Base-by-base conservation (phyloP, 2,329 filamentous ascomycete genomes). In the Rosellinia necatrix region DNA sequence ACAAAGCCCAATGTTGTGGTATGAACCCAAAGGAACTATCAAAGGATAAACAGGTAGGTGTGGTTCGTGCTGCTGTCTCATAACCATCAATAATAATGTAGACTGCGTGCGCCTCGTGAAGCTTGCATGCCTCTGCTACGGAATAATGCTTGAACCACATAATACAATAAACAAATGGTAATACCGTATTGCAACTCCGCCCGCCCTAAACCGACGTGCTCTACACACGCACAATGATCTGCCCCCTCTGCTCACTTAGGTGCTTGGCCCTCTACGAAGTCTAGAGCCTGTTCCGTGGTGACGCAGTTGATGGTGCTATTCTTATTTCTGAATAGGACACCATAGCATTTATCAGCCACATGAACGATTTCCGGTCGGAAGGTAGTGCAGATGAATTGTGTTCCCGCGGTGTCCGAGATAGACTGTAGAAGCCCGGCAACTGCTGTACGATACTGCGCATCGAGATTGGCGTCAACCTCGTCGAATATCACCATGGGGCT, bases 401-500 rank as follows among this genome's bases (percentile, higher is more conserved):
- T 86, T 59, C 82, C 81, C 12, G 81, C 82, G 63, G 86, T 84
- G 57, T 81, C 77, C 12, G 87, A 91, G 61, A 91, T 92, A 51
- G 86, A 87, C 69, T 93, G 81, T 19, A 99, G 81, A 77, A 97
- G 90, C 53, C 90, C 84, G 2, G 94, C 94, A 9, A 99, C 94
- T 1, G 94, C 93, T 1, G 94, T 97, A 59, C 94, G 89, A 78
- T 99, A 99, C 75, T 99, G 94, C 1, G 94, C 92, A 72, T 99
- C 94, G 21, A 99, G 83, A 71, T 99, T 99, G 73, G 94, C 94
- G 70, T 99, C 94, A 62, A 99, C 96, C 75, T 99, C 94, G 73
- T 99, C 94, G 67, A 99, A 99, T 68, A 99, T 92, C 72, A 99
- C 97, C 81, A 99, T 97, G 1, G 94, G 94, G 40, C 93, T 96